phyloP scores from a whole-genome alignment of 2,329 filamentous ascomycete genomes.

The Diaporthe ampelina region DNA sequence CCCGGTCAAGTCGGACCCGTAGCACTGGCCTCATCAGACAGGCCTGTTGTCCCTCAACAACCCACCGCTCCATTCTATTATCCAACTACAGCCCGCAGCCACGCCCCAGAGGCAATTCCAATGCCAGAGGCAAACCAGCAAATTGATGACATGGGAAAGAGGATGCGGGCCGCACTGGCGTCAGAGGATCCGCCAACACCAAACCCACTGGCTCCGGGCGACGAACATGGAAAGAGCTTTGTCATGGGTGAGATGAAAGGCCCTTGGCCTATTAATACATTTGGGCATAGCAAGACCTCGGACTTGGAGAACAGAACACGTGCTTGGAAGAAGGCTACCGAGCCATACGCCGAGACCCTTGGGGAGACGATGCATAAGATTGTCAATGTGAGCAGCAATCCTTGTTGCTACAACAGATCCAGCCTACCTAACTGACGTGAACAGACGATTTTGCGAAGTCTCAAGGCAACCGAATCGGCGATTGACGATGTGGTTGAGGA shows the following conservation, averaged over 20 bases:
- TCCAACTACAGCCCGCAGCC: background rate
- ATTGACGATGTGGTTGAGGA: constrained; percentile 28
- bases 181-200: background rate
- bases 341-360: constrained; percentile 24
- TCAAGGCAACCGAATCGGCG: constrained; percentile 34
- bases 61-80: too few relatives aligned
- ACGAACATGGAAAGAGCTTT: background rate
- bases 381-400: constrained; percentile 33
- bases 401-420: too few relatives aligned
- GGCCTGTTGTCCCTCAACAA: background rate
- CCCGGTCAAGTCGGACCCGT: background rate
- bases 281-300: background rate
- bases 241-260: background rate
- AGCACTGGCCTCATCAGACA: too few relatives aligned
- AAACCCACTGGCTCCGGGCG: too few relatives aligned
- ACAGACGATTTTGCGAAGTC: constrained; percentile 34
- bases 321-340: background rate
- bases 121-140: background rate
- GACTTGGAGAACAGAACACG: background rate
- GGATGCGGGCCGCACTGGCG: constrained; percentile 16
- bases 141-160: background rate
- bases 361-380: constrained; percentile 38
- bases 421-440: background rate
- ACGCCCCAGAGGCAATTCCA: background rate
- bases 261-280: background rate